Base-by-base conservation (phyloP, 305 asterid genomes). In the Stenogyne calaminthoides region DNA sequence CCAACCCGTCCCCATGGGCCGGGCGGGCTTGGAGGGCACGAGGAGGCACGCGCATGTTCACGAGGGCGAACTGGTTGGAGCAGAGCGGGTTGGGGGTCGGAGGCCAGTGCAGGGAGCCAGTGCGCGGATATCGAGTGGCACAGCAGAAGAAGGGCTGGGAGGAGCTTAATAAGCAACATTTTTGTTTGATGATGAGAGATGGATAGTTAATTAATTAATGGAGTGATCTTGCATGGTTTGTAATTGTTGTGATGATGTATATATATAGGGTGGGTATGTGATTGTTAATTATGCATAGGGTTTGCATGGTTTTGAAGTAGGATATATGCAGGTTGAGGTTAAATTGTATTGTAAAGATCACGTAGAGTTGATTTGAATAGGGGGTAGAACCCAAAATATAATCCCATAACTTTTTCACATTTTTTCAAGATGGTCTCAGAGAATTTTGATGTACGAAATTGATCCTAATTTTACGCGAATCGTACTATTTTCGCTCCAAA, bases 31-130 rank as follows among this genome's bases (percentile, higher is more conserved):
- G 15, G 2, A 10, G 1, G 51, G 51, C 12, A 44, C 8, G 1
- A 15, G 0, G 5, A 72, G 36, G 46, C 94, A 88, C 2, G 87
- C 94, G 9, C 80, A 83, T n/a, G 75, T 80, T 88, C 25, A 70
- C 91, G 3, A 84, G 62, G 1, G 81, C 64, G 7, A 81, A 66
- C 56, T 86, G 93, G 32, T 78, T 37, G 1, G 56, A 40, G 20
- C 87, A 83, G 15, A 81, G 80, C 7, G 88, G 82, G 61, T 68
- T 5, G 15, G 36, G 14, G 49, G n/a, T 16, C n/a, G 58, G 34
- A 52, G 15, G 71, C 64, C 77, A 51, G 2, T n/a, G 49, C 5
- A n/a, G 37, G 18, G 32, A 15, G 2, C 82, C 78, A 71, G 22
- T 71, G 80, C 64, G 81, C 9, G 15, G 68, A 66, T 15, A 67